Evolutionary conservation across 2,329 filamentous ascomycete species (phyloP), one percentile per base, ranked within the genome.

Genomic region (Allantophomopsis cytisporea): DNA sequence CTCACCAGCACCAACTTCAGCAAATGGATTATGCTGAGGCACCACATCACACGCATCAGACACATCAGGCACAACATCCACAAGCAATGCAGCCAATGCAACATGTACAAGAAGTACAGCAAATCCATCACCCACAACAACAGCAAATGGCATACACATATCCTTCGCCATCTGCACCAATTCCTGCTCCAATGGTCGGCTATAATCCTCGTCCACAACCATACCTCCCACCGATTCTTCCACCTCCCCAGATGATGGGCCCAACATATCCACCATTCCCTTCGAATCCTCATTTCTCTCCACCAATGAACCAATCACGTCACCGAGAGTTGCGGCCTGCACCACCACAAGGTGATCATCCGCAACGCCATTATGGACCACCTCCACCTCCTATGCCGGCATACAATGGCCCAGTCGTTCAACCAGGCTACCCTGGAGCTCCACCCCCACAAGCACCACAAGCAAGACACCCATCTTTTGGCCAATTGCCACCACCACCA

Each of bases 401-500:
- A 28, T 28, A 28, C 23, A 28, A 28, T 28, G 23, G 23, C 23
- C 23, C 23, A 28, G 23, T 28, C 23, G 23, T 28, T 17, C 21
- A 28, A 37, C 30, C 16, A 3, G 21, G 18, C 18, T 28, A 37
- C 35, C 35, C n/a, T 28, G 35, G 13, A 41, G 41, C 33, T 17
- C 37, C 42, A 30, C 39, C 40, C 13, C 40, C 34, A 36, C 39
- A 30, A 21, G 30, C 35, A 34, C 39, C 39, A 17, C 39, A 36
- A 31, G 12, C n/a, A 17, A 20, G 23, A 32, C 30, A 37, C 13
- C 39, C 39, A 21, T 18, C n/a, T 13, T 30, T 32, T 8, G 20
- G 20, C 28, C 39, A 31, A 31, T 34, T 34, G 4, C 39, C 39
- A 33, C 17, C 39, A 33, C 17, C 39, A 37, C 21, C 13, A 14